Evolutionary conservation across 1,139 yeast species (phyloP).

Genomic region (Blastobotrys ciferrii): DNA sequence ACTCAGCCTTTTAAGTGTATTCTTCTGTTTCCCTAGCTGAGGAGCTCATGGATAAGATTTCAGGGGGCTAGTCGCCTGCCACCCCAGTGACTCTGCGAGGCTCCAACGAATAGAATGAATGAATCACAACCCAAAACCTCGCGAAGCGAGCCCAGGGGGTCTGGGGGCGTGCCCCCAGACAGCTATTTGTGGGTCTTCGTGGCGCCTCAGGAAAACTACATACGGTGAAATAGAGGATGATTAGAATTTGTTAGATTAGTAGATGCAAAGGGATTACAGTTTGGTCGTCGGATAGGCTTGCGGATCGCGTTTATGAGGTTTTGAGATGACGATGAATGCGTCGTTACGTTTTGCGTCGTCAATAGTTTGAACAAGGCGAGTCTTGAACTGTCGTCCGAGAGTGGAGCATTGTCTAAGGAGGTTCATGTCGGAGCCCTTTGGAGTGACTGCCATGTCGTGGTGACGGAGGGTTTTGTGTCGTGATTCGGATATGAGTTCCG

Average conservation of each 20-base stretch:
- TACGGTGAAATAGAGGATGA: too few relatives aligned
- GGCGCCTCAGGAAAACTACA: too few relatives aligned
- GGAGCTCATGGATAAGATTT: too few relatives aligned
- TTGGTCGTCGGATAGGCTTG: constrained; percentile 1
- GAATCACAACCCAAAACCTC: too few relatives aligned
- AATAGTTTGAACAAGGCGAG: constrained; percentile 8
- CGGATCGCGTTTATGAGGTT: constrained; percentile 5
- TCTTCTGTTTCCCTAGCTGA: too few relatives aligned
- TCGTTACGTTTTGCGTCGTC: constrained; percentile 5
- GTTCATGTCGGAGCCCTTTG: constrained; percentile 15
- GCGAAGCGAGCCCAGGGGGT: too few relatives aligned
- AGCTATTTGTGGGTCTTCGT: too few relatives aligned
- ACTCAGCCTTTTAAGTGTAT: too few relatives aligned
- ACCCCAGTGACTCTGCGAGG: too few relatives aligned
- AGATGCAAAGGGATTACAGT: constrained; percentile 1
- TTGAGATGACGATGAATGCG: constrained; percentile 3
- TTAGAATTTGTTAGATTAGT: constrained; percentile 1
- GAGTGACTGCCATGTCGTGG: constrained; percentile 16
- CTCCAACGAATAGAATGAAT: too few relatives aligned
- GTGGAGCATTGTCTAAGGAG: constrained; percentile 14
- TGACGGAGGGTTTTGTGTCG: constrained; percentile 31
- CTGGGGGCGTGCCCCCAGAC: too few relatives aligned
- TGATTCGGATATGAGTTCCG: constrained; percentile 33
- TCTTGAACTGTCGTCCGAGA: constrained; percentile 12
- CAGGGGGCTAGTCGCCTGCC: too few relatives aligned